These are phyloP conservation scores for Citrus cavaleriei DNA, from an alignment of 345 rosid genomes.

Conservation along the genomic window DNA sequence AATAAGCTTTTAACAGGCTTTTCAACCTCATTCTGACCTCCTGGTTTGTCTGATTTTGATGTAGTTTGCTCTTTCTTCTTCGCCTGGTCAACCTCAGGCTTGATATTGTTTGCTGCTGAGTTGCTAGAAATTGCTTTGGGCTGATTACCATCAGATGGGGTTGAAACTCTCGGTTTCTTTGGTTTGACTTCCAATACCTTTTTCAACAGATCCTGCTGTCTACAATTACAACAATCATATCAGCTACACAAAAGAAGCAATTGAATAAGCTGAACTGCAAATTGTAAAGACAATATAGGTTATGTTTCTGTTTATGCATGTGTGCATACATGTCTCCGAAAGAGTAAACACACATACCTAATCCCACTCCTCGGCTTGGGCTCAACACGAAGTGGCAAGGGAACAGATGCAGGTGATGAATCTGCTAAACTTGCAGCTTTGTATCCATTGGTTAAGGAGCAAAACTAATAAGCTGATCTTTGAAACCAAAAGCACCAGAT, in stretches of 20 bases:
- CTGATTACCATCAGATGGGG: slow-evolving; percentile 23
- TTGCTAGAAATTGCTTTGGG: slow-evolving; percentile 28
- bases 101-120: slow-evolving; percentile 21
- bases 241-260: neutral
- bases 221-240: slow-evolving; percentile 17
- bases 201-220: slow-evolving; percentile 90
- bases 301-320: neutral
- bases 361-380: slow-evolving; percentile 96
- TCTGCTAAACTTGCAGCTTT: slow-evolving; percentile 93
- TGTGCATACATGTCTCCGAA: too few species aligned
- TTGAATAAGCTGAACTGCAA: neutral
- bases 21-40: slow-evolving; percentile 27
- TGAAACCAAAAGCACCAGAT: neutral
- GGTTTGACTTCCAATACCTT: slow-evolving; percentile 88
- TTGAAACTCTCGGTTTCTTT: slow-evolving; percentile 49
- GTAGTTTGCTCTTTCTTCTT: slow-evolving; percentile 24
- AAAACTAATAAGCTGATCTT: neutral
- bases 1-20: slow-evolving; percentile 57
- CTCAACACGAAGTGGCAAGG: slow-evolving; percentile 87
- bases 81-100: slow-evolving; percentile 19
- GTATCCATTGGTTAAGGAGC: slow-evolving; percentile 57
- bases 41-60: slow-evolving; percentile 22
- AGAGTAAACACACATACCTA: slow-evolving; percentile 39
- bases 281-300: neutral
- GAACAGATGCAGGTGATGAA: slow-evolving; percentile 78